These are phyloP conservation scores for Acrodontium crateriforme DNA, from an alignment of 2,329 filamentous ascomycete species.

Conservation along the genomic window DNA sequence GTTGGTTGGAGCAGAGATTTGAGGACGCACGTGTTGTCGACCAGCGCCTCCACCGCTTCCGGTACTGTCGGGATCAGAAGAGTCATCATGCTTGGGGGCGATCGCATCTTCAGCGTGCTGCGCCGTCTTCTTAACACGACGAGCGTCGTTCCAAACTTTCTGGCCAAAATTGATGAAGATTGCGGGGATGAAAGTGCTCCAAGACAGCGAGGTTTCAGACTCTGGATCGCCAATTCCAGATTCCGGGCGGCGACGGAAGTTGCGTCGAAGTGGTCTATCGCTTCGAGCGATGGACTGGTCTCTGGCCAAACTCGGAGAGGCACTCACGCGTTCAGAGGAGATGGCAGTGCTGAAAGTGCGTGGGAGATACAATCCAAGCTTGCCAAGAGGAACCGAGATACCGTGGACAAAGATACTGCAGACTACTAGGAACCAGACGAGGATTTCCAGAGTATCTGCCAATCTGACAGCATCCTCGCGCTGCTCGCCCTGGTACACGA, in stretches of 20 bases:
- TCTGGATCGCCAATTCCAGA: background rate
- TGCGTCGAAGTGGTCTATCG: background rate
- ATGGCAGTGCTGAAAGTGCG: conserved; percentile 44
- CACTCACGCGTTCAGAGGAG: conserved; percentile 27
- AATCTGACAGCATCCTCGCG: conserved; percentile 54
- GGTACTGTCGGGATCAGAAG: background rate
- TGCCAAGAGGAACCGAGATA: conserved; percentile 64
- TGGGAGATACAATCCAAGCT: conserved; percentile 48
- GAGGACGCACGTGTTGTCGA: conserved; percentile 1
- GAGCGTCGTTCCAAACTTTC: too few relatives aligned
- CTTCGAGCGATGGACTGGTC: conserved; percentile 6
- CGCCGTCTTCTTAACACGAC: too few relatives aligned
- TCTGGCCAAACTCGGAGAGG: conserved; percentile 6
- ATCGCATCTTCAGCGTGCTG: conserved; percentile 5
- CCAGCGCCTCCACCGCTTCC: background rate
- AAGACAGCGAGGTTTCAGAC: conserved; percentile 4
- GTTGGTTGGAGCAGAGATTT: conserved; percentile 4
- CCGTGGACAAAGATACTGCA: conserved; percentile 80
- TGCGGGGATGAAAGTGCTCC: conserved; percentile 4
- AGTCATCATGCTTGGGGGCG: conserved; percentile 1
- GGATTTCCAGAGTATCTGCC: conserved; percentile 51
- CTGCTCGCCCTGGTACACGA: conserved; percentile 45
- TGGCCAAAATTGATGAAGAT: background rate
- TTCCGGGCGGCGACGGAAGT: too few relatives aligned
- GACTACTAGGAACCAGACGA: conserved; percentile 77